Evolutionary conservation across 768 basidiomycete genomes (phyloP), one percentile per base, ranked within the genome.

Genomic region (Rhodosporidiobolus sp.): DNA sequence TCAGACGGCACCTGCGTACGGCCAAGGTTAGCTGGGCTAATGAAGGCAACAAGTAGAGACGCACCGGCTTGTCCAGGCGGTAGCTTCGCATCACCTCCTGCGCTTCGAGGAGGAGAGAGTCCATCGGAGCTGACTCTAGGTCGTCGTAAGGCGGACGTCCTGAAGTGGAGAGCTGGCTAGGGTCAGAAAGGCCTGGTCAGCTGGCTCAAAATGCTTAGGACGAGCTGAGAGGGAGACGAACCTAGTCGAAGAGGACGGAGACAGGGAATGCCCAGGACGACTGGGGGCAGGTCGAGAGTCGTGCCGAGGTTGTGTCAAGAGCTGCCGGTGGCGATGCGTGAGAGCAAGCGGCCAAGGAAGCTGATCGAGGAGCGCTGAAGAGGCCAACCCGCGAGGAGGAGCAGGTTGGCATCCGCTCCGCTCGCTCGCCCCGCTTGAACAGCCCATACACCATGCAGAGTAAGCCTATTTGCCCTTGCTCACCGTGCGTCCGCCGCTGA

Each of bases 371-470:
- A 9, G 4, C 6, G 28, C 4, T 14, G 14, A 54, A 30, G 53
- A n/a, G 28, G 26, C 28, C n/a, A 30, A 54, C 26, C 53, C 10
- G 53, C n/a, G 28, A 30, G 11, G 53, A 54, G 53, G 53, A 30
- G 3, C 17, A 54, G 24, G 48, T 49, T 49, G 48, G 48, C 48
- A 10, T 24, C 17, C 8, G 19, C 17, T 49, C 48, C 19, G 19
- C 17, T 8, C 54, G 11, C n/a, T 22, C 54, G 17, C 28, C 28
- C 17, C 11, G 32, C 28, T 55, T 34, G 54, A n/a, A n/a, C n/a
- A n/a, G n/a, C n/a, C n/a, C n/a, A n/a, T 10, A 14, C 4, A n/a
- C 6, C 1, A 70, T 70, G 69, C 69, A 70, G 55, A 70, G 69
- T 70, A 32, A 38, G 69, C 32, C 22, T 22, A 8, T 14, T 9